Percentiles rank a stretch among this genome's conserved stretches.
phyloP scores from a whole-genome alignment of 352 stramenopile species.

The Pythium myriotylum region DNA sequence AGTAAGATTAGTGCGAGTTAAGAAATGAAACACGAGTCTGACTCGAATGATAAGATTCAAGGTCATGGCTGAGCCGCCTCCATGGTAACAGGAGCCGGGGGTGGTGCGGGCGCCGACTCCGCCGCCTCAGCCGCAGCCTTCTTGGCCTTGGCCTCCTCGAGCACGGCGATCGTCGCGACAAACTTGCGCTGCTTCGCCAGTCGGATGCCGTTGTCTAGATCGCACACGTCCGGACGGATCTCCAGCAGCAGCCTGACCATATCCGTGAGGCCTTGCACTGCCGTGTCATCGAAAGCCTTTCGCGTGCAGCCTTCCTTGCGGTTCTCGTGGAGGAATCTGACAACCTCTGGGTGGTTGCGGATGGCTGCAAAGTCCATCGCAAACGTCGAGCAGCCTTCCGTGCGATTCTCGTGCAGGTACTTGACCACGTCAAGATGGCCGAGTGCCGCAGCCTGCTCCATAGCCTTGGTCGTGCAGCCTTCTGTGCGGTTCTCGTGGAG shows the following conservation, averaged over 20 bases:
- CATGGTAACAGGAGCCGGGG: no score
- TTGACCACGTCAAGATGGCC: slow-evolving; percentile 35
- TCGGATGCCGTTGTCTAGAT: slow-evolving; percentile 43
- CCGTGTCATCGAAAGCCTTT: slow-evolving; percentile 52
- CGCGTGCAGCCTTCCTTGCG: slow-evolving; percentile 54
- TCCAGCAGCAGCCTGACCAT: slow-evolving; percentile 51
- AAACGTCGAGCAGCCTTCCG: slow-evolving; percentile 46
- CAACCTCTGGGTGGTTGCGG: slow-evolving; percentile 43
- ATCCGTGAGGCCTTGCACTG: slow-evolving; percentile 38
- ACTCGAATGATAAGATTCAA: no score
- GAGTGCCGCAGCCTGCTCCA: slow-evolving; percentile 36
- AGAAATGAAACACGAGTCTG: no score
- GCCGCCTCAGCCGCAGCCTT: slow-evolving; percentile 3
- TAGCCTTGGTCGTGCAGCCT: slow-evolving; percentile 33
- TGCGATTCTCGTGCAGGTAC: slow-evolving; percentile 37
- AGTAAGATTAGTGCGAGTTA: no score
- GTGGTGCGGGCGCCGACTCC: no score
- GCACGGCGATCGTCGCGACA: slow-evolving; percentile 24
- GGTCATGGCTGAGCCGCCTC: no score
- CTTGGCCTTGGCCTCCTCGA: slow-evolving; percentile 23
- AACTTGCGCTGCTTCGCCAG: slow-evolving; percentile 51
- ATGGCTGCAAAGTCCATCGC: slow-evolving; percentile 61
- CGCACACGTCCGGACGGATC: slow-evolving; percentile 34
- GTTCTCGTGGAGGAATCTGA: slow-evolving; percentile 56
- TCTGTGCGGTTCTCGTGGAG: no score